Percentiles rank a stretch among this genome's conserved stretches.
These are phyloP conservation scores for Hypoxylon lenormandii DNA, from an alignment of 495 filamentous ascomycete species.

Conservation along the genomic window DNA sequence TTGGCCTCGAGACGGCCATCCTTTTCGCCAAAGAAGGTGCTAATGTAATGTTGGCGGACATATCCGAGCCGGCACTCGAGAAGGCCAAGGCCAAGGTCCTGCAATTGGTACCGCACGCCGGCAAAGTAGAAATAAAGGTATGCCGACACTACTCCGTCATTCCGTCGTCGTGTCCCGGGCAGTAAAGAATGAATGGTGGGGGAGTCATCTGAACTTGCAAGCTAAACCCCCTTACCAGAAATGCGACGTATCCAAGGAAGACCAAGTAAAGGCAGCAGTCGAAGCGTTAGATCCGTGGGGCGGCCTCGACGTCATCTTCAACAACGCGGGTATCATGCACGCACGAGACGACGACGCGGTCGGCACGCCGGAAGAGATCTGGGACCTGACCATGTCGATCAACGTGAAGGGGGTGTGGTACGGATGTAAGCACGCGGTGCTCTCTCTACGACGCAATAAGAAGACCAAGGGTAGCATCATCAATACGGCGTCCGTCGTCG, in stretches of 20 bases:
- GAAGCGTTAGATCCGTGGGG: slow-evolving; percentile 82
- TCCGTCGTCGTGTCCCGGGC: neutral
- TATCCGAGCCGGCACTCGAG: slow-evolving; percentile 77
- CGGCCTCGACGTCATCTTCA: slow-evolving; percentile 95
- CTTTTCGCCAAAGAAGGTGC: slow-evolving; percentile 93
- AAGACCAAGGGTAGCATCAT: slow-evolving; percentile 86
- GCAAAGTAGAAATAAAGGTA: slow-evolving; percentile 70
- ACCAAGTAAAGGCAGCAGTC: slow-evolving; percentile 76
- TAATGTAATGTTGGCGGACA: slow-evolving; percentile 85
- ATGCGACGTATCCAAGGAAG: slow-evolving; percentile 76
- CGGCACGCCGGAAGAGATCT: slow-evolving; percentile 86
- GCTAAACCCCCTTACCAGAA: slow-evolving; percentile 50
- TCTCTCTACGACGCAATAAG: slow-evolving; percentile 79
- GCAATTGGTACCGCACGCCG: slow-evolving; percentile 72
- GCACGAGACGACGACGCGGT: slow-evolving; percentile 85
- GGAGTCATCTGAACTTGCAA: neutral
- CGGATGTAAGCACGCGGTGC: slow-evolving; percentile 90
- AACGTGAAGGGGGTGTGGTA: slow-evolving; percentile 99
- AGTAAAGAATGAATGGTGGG: neutral
- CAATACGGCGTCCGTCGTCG: slow-evolving; percentile 95
- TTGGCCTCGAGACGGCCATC: slow-evolving; percentile 93
- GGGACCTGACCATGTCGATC: slow-evolving; percentile 92
- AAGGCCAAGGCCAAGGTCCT: slow-evolving; percentile 76
- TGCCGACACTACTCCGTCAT: slow-evolving; percentile 13
- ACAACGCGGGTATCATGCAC: slow-evolving; percentile 99